Evolutionary conservation across 345 rosid species (phyloP).

Genomic region (Toxicodendron radicans): DNA sequence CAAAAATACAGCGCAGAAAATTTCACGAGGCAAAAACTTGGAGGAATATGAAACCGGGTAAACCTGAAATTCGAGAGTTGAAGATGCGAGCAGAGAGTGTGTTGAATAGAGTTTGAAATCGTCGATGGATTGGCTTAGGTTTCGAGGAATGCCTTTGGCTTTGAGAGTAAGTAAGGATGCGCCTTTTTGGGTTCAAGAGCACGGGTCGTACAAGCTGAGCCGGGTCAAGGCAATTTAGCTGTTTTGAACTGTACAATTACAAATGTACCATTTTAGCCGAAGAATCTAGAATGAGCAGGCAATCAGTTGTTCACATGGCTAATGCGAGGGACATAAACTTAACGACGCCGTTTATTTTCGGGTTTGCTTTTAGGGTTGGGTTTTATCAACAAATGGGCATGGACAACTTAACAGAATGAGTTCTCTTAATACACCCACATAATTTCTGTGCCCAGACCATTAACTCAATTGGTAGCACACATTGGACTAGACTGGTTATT

Average conservation of each 20-base stretch:
- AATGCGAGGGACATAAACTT: background rate
- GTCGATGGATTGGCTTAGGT: background rate
- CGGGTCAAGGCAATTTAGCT: constrained; percentile 2
- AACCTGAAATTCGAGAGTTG: background rate
- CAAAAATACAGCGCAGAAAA: background rate
- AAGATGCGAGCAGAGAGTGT: background rate
- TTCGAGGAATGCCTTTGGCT: background rate
- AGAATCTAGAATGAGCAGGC: constrained; percentile 27
- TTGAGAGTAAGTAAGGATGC: constrained; percentile 5
- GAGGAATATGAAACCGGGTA: background rate
- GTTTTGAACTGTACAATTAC: background rate
- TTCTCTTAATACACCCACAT: too few relatives aligned
- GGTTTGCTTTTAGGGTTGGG: background rate
- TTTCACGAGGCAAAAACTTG: background rate
- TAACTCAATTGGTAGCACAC: too few relatives aligned
- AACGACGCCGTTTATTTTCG: constrained; percentile 9
- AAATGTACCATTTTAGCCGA: constrained; percentile 7
- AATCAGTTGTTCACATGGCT: background rate
- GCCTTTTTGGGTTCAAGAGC: constrained; percentile 4
- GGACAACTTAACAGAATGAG: too few relatives aligned
- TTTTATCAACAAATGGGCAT: background rate
- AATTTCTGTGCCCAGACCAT: too few relatives aligned
- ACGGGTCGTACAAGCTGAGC: background rate
- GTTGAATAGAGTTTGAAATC: background rate
- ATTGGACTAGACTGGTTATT: too few relatives aligned